These are phyloP conservation scores for Colletotrichum sp. DNA, from an alignment of 2,329 filamentous ascomycete genomes.

Conservation along the genomic window DNA sequence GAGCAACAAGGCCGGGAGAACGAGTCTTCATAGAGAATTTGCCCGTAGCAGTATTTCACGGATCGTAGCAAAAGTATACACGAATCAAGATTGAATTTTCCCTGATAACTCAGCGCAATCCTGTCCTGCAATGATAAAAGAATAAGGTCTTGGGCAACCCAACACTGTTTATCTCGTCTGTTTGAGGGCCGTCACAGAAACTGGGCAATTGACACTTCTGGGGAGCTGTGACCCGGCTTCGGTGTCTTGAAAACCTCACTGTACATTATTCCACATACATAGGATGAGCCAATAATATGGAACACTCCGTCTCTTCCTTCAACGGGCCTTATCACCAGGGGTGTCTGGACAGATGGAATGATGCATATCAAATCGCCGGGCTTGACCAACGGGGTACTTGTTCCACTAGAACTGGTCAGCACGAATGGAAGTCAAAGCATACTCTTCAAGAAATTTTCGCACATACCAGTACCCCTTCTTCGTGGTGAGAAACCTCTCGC, in stretches of 20 bases:
- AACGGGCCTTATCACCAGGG: background rate
- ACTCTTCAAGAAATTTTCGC: fast-evolving
- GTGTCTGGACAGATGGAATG: background rate
- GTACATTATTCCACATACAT: background rate
- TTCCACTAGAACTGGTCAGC: background rate
- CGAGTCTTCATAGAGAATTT: fast-evolving
- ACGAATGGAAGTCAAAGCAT: background rate
- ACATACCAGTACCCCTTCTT: background rate
- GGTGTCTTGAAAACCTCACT: background rate
- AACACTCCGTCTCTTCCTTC: background rate
- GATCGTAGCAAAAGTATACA: background rate
- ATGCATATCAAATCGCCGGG: background rate
- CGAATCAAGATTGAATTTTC: background rate
- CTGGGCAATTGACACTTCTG: background rate
- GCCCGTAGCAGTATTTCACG: background rate
- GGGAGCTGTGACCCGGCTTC: background rate
- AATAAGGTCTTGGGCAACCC: fast-evolving
- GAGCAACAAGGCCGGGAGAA: background rate
- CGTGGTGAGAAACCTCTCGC: background rate
- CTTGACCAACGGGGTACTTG: background rate
- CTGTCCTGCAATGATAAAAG: fast-evolving
- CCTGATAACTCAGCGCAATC: fast-evolving
- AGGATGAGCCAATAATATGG: background rate
- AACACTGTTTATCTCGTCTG: fast-evolving
- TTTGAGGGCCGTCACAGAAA: background rate